Base-by-base conservation (phyloP, 2,329 filamentous ascomycete species). In the Grosmannia serpens region DNA sequence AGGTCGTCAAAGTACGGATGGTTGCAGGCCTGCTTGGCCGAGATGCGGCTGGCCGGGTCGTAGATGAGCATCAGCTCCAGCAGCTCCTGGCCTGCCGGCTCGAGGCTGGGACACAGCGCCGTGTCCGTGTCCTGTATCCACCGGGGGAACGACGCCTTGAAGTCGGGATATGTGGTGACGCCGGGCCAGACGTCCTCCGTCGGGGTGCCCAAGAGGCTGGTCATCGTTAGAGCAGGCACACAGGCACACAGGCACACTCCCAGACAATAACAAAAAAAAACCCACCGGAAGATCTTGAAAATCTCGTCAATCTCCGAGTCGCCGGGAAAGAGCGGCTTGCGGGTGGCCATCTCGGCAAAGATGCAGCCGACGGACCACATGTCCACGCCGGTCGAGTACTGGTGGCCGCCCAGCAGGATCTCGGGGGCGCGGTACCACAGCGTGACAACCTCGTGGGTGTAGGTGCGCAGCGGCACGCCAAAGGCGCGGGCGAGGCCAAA, bases 321-420 rank as follows among this genome's bases (percentile, higher is more conserved):
- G 61, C 89, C 89, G 10, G 90, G 89, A 77, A 95, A 95, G 50
- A 95, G 77, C 27, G 89, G 89, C 74, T 92, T 94, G 69, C 88
- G 84, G 5, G 89, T 95, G 73, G 88, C 91, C 89, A 95, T 95
- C 73, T 95, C 89, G 24, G 89, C 89, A 69, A 95, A 94, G 72
- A 95, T 95, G 71, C 89, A 91, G 61, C 89, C 89, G 47, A 90
- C 85, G 26, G 88, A 91, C 89, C 89, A 95, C 87, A 95, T 94
- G 70, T 95, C 89, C 49, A 95, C 89, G 60, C 89, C 89, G n/a
- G 89, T 95, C 17, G 88, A 91, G 75, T 95, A 95, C 71, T 94
- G 89, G 61, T 89, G 86, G 58, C 89, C 89, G 68, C 89, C 89
- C 3, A 95, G 82, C 44, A 95, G 79, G 69, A 95, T 94, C 71